Base-by-base conservation (phyloP, 441 rosid genomes). In the Euphorbia corollata region DNA sequence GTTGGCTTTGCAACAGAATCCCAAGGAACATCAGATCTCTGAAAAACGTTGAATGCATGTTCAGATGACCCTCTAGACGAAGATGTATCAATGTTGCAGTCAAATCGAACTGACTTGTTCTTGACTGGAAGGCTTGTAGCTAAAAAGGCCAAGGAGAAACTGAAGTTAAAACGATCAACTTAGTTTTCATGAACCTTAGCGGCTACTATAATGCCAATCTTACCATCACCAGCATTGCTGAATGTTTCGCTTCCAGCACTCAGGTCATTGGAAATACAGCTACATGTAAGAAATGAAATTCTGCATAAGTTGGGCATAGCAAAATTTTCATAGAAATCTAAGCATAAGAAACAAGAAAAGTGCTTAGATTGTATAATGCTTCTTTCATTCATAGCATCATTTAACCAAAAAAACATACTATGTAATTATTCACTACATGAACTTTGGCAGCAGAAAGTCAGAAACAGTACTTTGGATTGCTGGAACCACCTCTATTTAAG, bases 21-120 rank as follows among this genome's bases (percentile, higher is more conserved):
- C 50, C 75, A 78, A 2, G 78, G 75, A 19, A 80, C 62, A 68
- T 77, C 81, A 36, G 61, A 68, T 69, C 77, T 80, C 73, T 69
- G 68, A 8, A 78, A 67, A 74, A 10, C 60, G 54, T 76, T 78
- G 70, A 67, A 73, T 27, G 32, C 54, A 65, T 69, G 71, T 68
- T 80, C 86, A 53, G 83, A 78, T 38, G 87, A 75, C 20, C 72
- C 74, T 58, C 57, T 81, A 39, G 81, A 73, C 16, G 79, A 71
- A 74, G 80, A 76, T 20, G 71, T 76, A 65, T 83, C 92, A 69
- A 75, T 36, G 53, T 81, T 82, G 57, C 87, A 82, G 59, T 90
- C 87, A 78, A 91, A 93, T 47, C 84, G 86, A 63, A 94, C 99
- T 0, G 86, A 85, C 78, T 85, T 91, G 72, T 59, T 82, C 81